Percentiles rank a stretch among this genome's conserved stretches.
These are phyloP conservation scores for Cladosporium phlei DNA, from an alignment of 2,329 filamentous ascomycete species.

Conservation along the genomic window DNA sequence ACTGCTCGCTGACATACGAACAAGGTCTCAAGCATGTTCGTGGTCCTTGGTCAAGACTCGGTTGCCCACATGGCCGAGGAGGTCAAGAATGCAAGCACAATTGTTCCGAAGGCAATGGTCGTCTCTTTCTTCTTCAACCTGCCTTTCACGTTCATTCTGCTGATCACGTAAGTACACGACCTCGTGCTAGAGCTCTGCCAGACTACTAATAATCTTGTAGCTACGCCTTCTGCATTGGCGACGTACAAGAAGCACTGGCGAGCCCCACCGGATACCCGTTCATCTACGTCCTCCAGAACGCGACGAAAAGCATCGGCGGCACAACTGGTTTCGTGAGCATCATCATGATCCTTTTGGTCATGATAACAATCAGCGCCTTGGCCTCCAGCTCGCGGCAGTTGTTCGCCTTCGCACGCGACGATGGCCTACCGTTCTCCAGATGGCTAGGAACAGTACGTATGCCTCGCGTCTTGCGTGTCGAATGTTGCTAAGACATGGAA, in stretches of 20 bases:
- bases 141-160: constrained; percentile 25
- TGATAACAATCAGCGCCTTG: constrained; percentile 37
- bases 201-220: not conserved
- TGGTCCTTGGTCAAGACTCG: constrained; percentile 32
- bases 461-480: too few species aligned
- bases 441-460: constrained; percentile 27
- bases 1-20: not conserved
- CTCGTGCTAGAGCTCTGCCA: not conserved
- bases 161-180: constrained; percentile 21
- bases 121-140: constrained; percentile 35
- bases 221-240: constrained; percentile 34
- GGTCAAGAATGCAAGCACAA: constrained; percentile 37
- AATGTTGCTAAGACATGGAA: not conserved
- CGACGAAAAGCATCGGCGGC: constrained; percentile 22
- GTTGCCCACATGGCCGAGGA: constrained; percentile 43
- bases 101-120: constrained; percentile 40
- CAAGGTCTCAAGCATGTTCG: constrained; percentile 22
- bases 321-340: constrained; percentile 20
- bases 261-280: constrained; percentile 29
- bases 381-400: constrained; percentile 38
- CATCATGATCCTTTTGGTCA: constrained; percentile 33
- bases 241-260: constrained; percentile 25
- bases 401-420: constrained; percentile 38
- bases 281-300: constrained; percentile 32
- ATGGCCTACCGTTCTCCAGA: constrained; percentile 32